Evolutionary conservation across 1,284 basidiomycete species (phyloP), one percentile per base, ranked within the genome.

Genomic region (Singerocomus inundabilis): DNA sequence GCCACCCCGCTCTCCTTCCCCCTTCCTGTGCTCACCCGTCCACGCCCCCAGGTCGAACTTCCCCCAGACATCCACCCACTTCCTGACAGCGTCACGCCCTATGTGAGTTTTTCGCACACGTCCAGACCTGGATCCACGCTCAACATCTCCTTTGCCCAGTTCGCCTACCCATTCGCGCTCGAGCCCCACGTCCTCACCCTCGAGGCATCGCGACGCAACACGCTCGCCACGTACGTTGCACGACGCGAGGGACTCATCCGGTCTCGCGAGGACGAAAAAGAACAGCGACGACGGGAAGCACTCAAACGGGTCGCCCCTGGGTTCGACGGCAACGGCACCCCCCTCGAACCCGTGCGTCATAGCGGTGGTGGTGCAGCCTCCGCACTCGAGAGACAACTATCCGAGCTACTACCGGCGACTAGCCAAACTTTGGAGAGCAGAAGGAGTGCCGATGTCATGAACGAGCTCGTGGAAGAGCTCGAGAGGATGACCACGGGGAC

Each of bases 51-150:
- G 92, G 81, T 95, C 16, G 78, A 86, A 57, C 72, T 93, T 4
- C 91, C 93, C 3, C 85, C 80, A 43, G 93, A 97, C 62, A 91
- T 96, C 18, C 93, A 96, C 60, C 93, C 93, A 0, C 75, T 97
- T 2, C 93, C 93, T 4, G 89, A 93, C 25, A 89, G 88, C 46
- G 86, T 97, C 10, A 85, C 83, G 4, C 81, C 88, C 56, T 97
- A 96, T 64, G 93, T 93, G 67, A 64, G 87, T 70, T 69, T 10
- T 44, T 6, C 33, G 32, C 25, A 18, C 0, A 0, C 5, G 3
- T 18, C 30, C 8, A n/a, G n/a, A 12, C 39, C 16, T 26, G 25
- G 6, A 3, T 24, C 51, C 37, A 13, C 8, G 4, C 37, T 24
- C 24, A 21, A 55, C 30, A 15, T 39, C 29, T 5, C 6, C 28